Conservation (phyloP, 2,329 filamentous ascomycete genomes). For the Drechslera avenae region DNA sequence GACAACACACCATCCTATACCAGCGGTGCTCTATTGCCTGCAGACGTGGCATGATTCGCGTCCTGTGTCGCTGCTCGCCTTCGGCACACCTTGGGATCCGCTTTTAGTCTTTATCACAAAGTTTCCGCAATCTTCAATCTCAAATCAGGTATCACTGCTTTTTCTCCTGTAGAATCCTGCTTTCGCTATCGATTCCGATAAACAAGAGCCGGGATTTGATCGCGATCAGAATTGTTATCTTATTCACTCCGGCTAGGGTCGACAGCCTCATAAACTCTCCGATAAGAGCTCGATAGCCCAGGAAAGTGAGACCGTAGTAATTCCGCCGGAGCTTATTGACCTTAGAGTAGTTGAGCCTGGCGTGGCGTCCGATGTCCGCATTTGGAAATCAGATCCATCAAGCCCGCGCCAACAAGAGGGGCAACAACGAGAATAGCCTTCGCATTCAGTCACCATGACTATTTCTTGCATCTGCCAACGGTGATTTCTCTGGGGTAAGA, state of each 20-base stretch:
- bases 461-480: constrained; percentile 21
- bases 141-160: background rate
- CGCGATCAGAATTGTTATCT: constrained; percentile 11
- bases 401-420: constrained; percentile 36
- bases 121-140: background rate
- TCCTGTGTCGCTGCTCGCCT: background rate
- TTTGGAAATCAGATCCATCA: constrained; percentile 39
- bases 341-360: constrained; percentile 23
- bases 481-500: constrained; percentile 12
- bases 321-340: constrained; percentile 20
- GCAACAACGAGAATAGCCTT: constrained; percentile 30
- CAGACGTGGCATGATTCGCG: background rate
- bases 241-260: constrained; percentile 3
- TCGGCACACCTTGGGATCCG: background rate
- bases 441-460: constrained; percentile 28
- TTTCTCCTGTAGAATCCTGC: background rate
- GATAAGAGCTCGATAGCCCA: constrained; percentile 25
- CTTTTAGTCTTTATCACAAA: background rate
- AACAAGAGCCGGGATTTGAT: background rate
- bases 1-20: background rate
- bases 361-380: constrained; percentile 32
- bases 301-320: constrained; percentile 17
- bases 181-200: constrained; percentile 1
- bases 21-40: constrained; percentile 5
- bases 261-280: constrained; percentile 2